A percentile compares a stretch with the other conserved stretches of the same genome.
Conservation (phyloP, 202 grass and related monocot species). For the Sporobolus alterniflorus region DNA sequence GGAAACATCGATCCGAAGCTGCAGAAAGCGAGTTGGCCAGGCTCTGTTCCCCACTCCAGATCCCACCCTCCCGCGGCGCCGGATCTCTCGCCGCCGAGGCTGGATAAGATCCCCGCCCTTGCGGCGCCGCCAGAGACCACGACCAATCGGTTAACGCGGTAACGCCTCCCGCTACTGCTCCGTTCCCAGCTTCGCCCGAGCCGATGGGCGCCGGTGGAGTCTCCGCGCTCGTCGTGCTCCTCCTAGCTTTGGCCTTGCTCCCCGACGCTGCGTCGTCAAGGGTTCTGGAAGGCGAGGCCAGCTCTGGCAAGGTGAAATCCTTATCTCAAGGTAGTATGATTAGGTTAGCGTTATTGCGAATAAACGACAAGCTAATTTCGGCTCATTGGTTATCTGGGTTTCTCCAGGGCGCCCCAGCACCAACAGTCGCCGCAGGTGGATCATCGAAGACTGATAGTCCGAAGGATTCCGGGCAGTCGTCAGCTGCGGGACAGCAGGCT, state of each 20-base stretch:
- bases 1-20: neutral
- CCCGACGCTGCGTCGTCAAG: constrained; percentile 27
- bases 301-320: neutral
- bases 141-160: constrained; percentile 21
- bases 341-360: neutral
- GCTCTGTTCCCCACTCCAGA: neutral
- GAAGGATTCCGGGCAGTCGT: constrained; percentile 18
- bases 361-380: neutral
- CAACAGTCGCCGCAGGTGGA: constrained; percentile 6
- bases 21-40: neutral
- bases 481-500: constrained; percentile 1
- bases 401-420: constrained; percentile 35
- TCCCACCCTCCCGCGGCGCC: constrained; percentile 23
- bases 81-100: constrained; percentile 25
- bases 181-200: neutral
- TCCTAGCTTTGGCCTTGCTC: constrained; percentile 36
- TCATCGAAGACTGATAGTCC: constrained; percentile 1
- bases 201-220: constrained; percentile 38
- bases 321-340: neutral
- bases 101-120: constrained; percentile 7
- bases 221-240: constrained; percentile 13
- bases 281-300: constrained; percentile 40
- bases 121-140: constrained; percentile 19
- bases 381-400: constrained; percentile 24
- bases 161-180: neutral